These are phyloP conservation scores for Haematococcus sp. DNA, from an alignment of 139 green algal genomes.

Conservation along the genomic window DNA sequence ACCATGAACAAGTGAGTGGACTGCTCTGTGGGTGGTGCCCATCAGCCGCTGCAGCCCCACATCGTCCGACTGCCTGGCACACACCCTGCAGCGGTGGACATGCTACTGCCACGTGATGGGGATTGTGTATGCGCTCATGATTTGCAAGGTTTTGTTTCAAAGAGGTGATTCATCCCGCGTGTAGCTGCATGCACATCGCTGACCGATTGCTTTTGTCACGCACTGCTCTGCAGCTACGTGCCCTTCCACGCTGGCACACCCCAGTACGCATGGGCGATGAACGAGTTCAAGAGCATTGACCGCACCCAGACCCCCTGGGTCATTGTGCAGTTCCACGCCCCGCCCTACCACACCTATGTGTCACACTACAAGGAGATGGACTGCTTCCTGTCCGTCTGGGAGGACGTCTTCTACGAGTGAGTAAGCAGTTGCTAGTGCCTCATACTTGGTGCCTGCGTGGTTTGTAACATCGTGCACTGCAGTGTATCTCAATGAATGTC, in stretches of 20 bases:
- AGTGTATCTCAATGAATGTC: too few species aligned
- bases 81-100: too few species aligned
- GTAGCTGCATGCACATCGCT: too few species aligned
- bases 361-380: constrained; percentile 39
- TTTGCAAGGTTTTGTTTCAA: too few species aligned
- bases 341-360: constrained; percentile 17
- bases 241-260: constrained; percentile 30
- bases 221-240: constrained; percentile 21
- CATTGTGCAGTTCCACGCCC: constrained; percentile 19
- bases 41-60: too few species aligned
- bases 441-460: not conserved
- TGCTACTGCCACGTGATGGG: too few species aligned
- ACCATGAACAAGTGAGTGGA: constrained; percentile 25
- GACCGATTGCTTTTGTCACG: not conserved
- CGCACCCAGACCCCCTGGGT: constrained; percentile 29
- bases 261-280: constrained; percentile 13
- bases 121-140: too few species aligned
- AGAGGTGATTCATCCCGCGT: too few species aligned
- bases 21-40: too few species aligned
- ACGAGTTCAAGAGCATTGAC: constrained; percentile 15
- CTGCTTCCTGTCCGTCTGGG: constrained; percentile 33
- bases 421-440: not conserved
- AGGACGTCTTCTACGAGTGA: constrained; percentile 40
- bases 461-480: too few species aligned
- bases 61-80: too few species aligned